A percentile compares a stretch with the other conserved stretches of the same genome.
phyloP scores from a whole-genome alignment of 495 filamentous ascomycete species.

The Sordaria brevicollis region DNA sequence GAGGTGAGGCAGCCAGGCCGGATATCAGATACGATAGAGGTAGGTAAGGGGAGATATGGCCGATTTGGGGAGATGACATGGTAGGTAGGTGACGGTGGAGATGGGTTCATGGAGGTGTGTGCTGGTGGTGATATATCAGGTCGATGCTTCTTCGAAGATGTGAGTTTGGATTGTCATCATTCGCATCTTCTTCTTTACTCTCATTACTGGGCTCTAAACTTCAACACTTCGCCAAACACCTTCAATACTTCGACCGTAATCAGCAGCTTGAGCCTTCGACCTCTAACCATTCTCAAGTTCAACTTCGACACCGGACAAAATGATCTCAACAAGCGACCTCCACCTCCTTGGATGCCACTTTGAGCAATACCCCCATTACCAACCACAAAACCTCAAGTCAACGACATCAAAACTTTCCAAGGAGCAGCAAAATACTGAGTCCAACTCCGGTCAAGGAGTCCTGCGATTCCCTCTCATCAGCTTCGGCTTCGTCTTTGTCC shows the following conservation, averaged over 20 bases:
- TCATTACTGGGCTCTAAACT: not conserved
- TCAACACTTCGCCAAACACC: too few species aligned
- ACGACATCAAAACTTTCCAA: not conserved
- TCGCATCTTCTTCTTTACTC: not conserved
- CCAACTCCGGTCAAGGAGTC: not conserved
- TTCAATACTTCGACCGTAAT: too few species aligned
- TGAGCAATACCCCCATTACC: not conserved
- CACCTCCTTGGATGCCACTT: not conserved
- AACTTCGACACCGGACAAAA: not conserved
- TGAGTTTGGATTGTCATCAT: not conserved
- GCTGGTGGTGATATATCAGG: not conserved
- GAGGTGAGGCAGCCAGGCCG: not conserved
- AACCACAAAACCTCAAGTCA: not conserved
- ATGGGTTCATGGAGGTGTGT: too few species aligned
- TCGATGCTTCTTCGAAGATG: too few species aligned
- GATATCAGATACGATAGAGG: not conserved
- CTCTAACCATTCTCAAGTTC: not conserved
- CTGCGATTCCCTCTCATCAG: not conserved
- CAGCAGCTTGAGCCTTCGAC: not conserved
- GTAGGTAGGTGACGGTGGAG: too few species aligned
- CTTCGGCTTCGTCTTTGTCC: not conserved
- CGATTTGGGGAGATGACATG: not conserved
- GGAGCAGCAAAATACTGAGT: not conserved
- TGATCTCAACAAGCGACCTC: not conserved
- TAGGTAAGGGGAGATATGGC: too few species aligned